Percentiles rank a stretch among this genome's conserved stretches.
phyloP scores from a whole-genome alignment of 768 basidiomycete genomes.

The Tulasnella sp. region DNA sequence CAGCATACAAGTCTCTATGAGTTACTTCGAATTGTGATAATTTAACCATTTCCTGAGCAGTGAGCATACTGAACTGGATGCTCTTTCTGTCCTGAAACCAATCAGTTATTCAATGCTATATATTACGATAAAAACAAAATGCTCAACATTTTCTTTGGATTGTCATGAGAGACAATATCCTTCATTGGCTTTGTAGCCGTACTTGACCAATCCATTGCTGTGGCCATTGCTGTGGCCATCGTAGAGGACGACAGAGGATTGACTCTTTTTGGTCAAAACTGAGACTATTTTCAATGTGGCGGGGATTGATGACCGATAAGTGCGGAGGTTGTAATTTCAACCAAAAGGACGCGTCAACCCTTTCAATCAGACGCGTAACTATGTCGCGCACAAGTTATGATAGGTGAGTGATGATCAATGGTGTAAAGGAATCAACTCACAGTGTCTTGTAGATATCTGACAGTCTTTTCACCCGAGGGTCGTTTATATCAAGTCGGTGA shows the following conservation, averaged over 20 bases:
- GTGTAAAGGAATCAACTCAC: not conserved
- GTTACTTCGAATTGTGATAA: constrained; percentile 95
- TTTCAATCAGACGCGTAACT: constrained; percentile 24
- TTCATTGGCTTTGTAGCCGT: constrained; percentile 40
- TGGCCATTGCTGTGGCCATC: not conserved
- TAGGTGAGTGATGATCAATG: constrained; percentile 34
- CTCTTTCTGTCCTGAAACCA: constrained; percentile 61
- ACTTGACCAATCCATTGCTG: constrained; percentile 4
- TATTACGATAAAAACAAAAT: constrained; percentile 2
- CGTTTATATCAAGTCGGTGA: constrained; percentile 96
- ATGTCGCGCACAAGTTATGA: constrained; percentile 97
- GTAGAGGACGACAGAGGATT: not conserved
- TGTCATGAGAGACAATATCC: constrained; percentile 64
- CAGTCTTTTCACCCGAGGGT: constrained; percentile 95
- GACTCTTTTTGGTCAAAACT: no score
- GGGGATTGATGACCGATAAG: not conserved
- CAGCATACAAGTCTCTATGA: constrained; percentile 80
- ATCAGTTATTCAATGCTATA: not conserved
- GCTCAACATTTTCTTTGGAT: constrained; percentile 76
- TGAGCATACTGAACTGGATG: constrained; percentile 88
- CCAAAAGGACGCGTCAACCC: constrained; percentile 15
- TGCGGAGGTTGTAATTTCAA: constrained; percentile 10
- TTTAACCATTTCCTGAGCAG: constrained; percentile 88
- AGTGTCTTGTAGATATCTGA: constrained; percentile 68
- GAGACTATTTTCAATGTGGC: no score